Conservation (phyloP, 345 rosid species). For the Pugionium cornutum region DNA sequence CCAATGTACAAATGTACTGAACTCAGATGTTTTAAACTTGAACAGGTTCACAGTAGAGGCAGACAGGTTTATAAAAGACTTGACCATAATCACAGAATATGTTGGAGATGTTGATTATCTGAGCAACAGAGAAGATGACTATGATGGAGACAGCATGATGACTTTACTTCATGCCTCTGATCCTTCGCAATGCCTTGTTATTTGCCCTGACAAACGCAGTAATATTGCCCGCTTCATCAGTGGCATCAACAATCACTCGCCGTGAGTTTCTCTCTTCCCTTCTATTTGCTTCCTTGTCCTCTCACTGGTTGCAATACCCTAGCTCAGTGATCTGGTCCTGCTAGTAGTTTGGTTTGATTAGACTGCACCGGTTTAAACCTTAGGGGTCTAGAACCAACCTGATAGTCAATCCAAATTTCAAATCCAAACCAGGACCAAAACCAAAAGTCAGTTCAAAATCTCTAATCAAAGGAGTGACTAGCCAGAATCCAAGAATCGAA, state of each 20-base stretch:
- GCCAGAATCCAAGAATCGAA: too few species aligned
- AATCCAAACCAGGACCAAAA: too few species aligned
- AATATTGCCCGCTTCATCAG: slow-evolving; percentile 90
- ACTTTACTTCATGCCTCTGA: slow-evolving; percentile 70
- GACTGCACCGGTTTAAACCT: too few species aligned
- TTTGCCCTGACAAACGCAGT: slow-evolving; percentile 81
- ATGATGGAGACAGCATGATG: slow-evolving; percentile 96
- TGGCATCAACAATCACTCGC: slow-evolving; percentile 90
- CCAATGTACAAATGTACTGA: too few species aligned
- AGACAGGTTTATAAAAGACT: slow-evolving; percentile 72
- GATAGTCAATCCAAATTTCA: too few species aligned
- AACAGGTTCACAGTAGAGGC: slow-evolving; percentile 92
- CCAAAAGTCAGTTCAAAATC: too few species aligned
- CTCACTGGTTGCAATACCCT: too few species aligned
- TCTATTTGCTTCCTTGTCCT: too few species aligned
- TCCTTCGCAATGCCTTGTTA: slow-evolving; percentile 69
- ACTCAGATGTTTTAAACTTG: not conserved
- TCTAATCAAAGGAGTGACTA: too few species aligned
- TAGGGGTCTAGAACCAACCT: too few species aligned
- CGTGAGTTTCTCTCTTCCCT: slow-evolving; percentile 49
- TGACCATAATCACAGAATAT: slow-evolving; percentile 83
- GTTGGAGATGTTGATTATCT: slow-evolving; percentile 91
- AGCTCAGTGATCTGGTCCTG: too few species aligned
- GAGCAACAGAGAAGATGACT: slow-evolving; percentile 66
- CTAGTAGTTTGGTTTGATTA: too few species aligned